Base-by-base conservation (phyloP, 805 yeast species). In the Wickerhamomyces queroliae region DNA sequence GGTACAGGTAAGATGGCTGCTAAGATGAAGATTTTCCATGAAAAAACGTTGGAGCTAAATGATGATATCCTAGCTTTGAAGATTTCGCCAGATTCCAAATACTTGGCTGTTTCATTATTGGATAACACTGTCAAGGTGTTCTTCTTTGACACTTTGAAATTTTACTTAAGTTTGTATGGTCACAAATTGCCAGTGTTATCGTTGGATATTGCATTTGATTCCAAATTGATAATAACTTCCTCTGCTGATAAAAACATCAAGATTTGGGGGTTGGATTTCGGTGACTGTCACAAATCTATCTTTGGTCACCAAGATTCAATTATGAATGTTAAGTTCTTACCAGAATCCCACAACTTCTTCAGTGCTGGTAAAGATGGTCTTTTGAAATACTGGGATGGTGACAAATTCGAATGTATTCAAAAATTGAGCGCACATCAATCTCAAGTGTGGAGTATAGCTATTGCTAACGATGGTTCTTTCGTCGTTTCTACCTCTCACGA, bases 201-300 rank as follows among this genome's bases (percentile, higher is more conserved):
- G 3, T 76, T 93, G 49, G 99, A 93, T 58, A 89, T 93, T 33
- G 86, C 98, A 1, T 70, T 62, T 50, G 99, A 93, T 61, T 80
- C 91, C 28, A 91, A 93, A 61, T 60, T 93, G 50, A 74, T 93
- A 45, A 79, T 91, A 39, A 87, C 98, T 0, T 86, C 96, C 4
- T 88, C 97, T 1, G 99, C 99, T 0, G 99, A 93, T 64, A 93
- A 93, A 62, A 93, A 93, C 62, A 86, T 93, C 57, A 89, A 95
- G 64, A 84, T 93, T 42, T 93, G 99, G 99, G 99, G 99, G 37
- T 67, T 93, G 42, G 99, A 93, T 61, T 93, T 93, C 63, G 99
- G 99, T 63, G 99, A 93, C 63, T 93, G 99, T 69, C 99, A 93
- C 62, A 84, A 83, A 59, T 91, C 98, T 2, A 78, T 93, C 21